Evolutionary conservation across 495 filamentous ascomycete species (phyloP).

Genomic region (Tuber magnatum): DNA sequence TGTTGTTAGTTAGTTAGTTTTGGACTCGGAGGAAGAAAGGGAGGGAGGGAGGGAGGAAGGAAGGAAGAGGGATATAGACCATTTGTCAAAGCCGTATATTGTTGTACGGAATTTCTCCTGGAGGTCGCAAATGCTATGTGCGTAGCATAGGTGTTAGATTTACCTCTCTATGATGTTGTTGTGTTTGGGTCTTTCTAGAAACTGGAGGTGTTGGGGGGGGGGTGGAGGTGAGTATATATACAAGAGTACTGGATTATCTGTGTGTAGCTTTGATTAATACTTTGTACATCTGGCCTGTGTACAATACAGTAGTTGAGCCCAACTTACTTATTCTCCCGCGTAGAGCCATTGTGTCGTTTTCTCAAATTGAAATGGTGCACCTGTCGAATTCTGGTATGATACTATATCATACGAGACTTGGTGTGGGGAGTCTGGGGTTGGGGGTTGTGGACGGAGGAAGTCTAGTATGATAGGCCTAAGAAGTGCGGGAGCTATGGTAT

Average conservation of each 20-base stretch:
- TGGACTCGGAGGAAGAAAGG: background rate
- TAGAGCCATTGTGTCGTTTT: background rate
- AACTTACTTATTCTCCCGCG: background rate
- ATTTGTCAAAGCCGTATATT: constrained; percentile 73
- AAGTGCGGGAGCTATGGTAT: no score
- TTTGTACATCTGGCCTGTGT: no score
- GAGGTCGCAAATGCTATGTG: constrained; percentile 79
- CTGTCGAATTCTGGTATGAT: background rate
- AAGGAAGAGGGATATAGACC: constrained; percentile 11
- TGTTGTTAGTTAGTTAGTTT: constrained; percentile 4
- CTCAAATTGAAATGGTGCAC: background rate
- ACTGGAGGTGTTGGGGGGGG: background rate
- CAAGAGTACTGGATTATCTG: constrained; percentile 66
- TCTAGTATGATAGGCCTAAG: background rate
- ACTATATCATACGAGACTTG: no score
- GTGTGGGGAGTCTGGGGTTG: background rate
- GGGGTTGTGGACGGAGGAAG: background rate
- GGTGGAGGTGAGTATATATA: constrained; percentile 41
- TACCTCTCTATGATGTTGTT: background rate
- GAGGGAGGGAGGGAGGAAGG: background rate
- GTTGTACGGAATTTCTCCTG: constrained; percentile 84
- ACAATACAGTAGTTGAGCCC: background rate
- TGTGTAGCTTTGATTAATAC: no score
- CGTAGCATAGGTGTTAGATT: background rate
- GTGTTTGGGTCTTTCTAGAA: background rate